Evolutionary conservation across 352 stramenopile genomes (phyloP).

Genomic region (Aphanomyces euteiches): DNA sequence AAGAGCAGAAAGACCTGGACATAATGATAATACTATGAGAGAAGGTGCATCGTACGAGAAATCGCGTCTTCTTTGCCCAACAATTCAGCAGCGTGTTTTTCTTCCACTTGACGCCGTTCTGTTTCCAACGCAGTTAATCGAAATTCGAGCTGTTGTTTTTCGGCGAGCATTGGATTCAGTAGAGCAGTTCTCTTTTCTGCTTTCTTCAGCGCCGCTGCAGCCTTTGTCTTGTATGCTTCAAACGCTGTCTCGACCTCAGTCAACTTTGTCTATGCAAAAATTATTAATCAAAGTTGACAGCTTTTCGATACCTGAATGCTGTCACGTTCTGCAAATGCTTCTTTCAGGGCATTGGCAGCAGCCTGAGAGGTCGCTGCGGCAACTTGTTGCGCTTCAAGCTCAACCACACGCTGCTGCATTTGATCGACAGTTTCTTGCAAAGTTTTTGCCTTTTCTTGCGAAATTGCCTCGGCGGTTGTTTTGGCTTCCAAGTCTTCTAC

Average conservation of each 20-base stretch:
- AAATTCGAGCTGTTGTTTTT: conserved; percentile 51
- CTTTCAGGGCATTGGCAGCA: too few relatives aligned
- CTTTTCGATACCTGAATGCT: conserved; percentile 36
- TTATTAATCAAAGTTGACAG: background rate
- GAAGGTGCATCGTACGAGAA: background rate
- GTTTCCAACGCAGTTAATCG: conserved; percentile 34
- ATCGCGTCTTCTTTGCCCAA: conserved; percentile 11
- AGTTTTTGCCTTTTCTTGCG: background rate
- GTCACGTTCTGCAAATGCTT: conserved; percentile 22
- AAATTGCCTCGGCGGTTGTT: background rate
- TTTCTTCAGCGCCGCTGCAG: conserved; percentile 72
- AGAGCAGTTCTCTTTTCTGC: conserved; percentile 74
- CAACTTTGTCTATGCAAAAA: conserved; percentile 34
- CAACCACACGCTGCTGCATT: background rate
- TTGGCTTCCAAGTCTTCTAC: background rate
- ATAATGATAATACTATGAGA: background rate
- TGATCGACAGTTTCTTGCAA: background rate
- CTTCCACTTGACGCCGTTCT: background rate
- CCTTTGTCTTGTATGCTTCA: conserved; percentile 60
- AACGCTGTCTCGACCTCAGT: conserved; percentile 47
- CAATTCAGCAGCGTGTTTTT: background rate
- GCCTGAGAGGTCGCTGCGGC: too few relatives aligned
- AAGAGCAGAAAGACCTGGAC: background rate
- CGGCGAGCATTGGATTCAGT: conserved; percentile 73
- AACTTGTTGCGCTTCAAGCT: background rate